Evolutionary conservation across 202 grass and related monocot genomes (phyloP).

Genomic region (Bolboschoenoplectus hybrid): DNA sequence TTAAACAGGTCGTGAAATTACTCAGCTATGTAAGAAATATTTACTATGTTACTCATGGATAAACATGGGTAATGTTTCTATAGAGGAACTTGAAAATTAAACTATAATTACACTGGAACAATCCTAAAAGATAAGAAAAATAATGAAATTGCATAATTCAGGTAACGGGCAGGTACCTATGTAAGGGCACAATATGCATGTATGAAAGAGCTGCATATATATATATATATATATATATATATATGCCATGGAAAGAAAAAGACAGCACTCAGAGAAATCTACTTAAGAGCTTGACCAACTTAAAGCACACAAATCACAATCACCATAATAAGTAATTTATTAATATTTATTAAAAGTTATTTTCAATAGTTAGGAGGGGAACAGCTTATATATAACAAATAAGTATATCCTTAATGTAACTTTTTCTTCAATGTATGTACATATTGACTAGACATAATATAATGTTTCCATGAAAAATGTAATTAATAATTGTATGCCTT

Average conservation of each 20-base stretch:
- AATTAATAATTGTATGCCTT: background rate
- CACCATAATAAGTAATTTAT: slow-evolving; percentile 2
- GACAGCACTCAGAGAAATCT: slow-evolving; percentile 9
- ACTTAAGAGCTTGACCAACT: slow-evolving; percentile 20
- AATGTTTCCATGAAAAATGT: background rate
- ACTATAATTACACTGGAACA: background rate
- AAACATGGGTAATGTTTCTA: slow-evolving; percentile 4
- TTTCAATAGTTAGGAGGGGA: slow-evolving; percentile 3
- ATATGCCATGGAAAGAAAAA: background rate
- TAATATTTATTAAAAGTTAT: slow-evolving; percentile 4
- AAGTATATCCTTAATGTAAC: background rate
- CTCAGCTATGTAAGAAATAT: background rate
- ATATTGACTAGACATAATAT: slow-evolving; percentile 19
- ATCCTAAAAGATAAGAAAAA: background rate
- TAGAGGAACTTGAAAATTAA: background rate
- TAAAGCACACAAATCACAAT: slow-evolving; percentile 25
- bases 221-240: no score
- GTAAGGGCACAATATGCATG: slow-evolving; percentile 1
- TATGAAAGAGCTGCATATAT: background rate
- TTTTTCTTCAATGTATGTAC: background rate
- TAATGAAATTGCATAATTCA: slow-evolving; percentile 10
- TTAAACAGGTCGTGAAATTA: background rate
- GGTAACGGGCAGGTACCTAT: background rate
- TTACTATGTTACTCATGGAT: slow-evolving; percentile 3
- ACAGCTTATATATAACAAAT: slow-evolving; percentile 4